Evolutionary conservation across 1,139 yeast genomes (phyloP).

Genomic region (Geotrichum klebahnii): DNA sequence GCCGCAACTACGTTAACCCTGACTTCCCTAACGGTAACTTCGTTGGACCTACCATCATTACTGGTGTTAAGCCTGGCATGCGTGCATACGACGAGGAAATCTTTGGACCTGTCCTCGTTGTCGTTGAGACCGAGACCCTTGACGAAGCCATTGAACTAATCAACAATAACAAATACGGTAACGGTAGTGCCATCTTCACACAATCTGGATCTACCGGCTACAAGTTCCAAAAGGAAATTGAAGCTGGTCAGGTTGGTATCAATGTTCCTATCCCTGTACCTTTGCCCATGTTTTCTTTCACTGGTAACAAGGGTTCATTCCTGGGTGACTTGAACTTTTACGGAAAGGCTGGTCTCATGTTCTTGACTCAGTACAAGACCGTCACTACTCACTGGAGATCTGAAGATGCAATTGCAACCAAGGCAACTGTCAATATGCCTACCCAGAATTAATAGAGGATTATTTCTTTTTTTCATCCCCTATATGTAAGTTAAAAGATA

Average conservation of each 20-base stretch:
- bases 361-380: conserved; percentile 73
- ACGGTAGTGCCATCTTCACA: conserved; percentile 80
- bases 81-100: conserved; percentile 66
- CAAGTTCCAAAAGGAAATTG: conserved; percentile 65
- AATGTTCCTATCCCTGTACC: conserved; percentile 86
- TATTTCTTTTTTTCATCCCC: too few species aligned
- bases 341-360: conserved; percentile 69
- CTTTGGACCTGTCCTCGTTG: conserved; percentile 83
- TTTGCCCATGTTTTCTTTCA: conserved; percentile 75
- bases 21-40: conserved; percentile 66
- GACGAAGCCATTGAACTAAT: conserved; percentile 78
- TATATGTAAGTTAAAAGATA: too few species aligned
- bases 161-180: conserved; percentile 69
- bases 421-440: conserved; percentile 55
- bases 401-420: conserved; percentile 51
- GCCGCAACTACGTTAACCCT: conserved; percentile 41
- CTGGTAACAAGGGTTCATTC: conserved; percentile 75
- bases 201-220: conserved; percentile 65
- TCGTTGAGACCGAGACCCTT: conserved; percentile 61
- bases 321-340: conserved; percentile 76
- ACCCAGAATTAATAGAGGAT: conserved; percentile 30
- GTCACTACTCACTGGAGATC: conserved; percentile 68
- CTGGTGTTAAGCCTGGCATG: conserved; percentile 60
- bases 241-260: conserved; percentile 75
- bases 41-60: conserved; percentile 64